Percentiles rank a stretch among this genome's conserved stretches.
These are phyloP conservation scores for Crucihimalaya himalaica DNA, from an alignment of 345 rosid species.

Conservation along the genomic window DNA sequence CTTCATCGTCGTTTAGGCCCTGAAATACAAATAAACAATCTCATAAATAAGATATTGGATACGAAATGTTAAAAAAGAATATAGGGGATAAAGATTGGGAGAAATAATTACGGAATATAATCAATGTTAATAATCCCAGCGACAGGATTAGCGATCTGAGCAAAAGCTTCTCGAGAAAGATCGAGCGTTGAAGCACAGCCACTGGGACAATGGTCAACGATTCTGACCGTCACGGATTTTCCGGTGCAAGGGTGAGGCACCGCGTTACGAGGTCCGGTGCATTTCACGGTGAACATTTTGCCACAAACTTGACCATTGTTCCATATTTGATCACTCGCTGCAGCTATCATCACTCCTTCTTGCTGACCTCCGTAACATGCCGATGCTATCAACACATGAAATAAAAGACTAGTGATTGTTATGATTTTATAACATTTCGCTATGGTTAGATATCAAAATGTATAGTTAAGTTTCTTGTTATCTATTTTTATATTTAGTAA, in stretches of 20 bases:
- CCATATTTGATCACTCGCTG: slow-evolving; percentile 57
- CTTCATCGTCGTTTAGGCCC: slow-evolving; percentile 20
- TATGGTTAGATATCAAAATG: neutral
- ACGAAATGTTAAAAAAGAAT: neutral
- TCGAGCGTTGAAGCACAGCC: slow-evolving; percentile 45
- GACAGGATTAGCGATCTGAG: slow-evolving; percentile 44
- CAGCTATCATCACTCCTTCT: slow-evolving; percentile 52
- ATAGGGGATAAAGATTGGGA: neutral
- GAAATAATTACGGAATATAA: slow-evolving; percentile 28
- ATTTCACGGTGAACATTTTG: slow-evolving; percentile 42
- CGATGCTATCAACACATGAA: slow-evolving; percentile 42
- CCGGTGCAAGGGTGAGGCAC: slow-evolving; percentile 51
- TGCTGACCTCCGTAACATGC: slow-evolving; percentile 35
- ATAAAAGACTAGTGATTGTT: neutral
- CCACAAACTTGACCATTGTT: slow-evolving; percentile 49
- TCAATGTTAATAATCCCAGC: slow-evolving; percentile 49
- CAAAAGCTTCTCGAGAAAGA: slow-evolving; percentile 54
- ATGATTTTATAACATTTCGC: neutral
- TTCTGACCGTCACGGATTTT: slow-evolving; percentile 37
- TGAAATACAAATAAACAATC: slow-evolving; percentile 17
- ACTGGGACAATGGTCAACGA: slow-evolving; percentile 48
- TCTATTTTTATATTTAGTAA: neutral
- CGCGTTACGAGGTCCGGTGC: slow-evolving; percentile 43
- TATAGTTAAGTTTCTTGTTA: neutral
- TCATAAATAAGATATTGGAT: neutral